Evolutionary conservation across 768 basidiomycete species (phyloP).

Genomic region (Boletus patriciae): DNA sequence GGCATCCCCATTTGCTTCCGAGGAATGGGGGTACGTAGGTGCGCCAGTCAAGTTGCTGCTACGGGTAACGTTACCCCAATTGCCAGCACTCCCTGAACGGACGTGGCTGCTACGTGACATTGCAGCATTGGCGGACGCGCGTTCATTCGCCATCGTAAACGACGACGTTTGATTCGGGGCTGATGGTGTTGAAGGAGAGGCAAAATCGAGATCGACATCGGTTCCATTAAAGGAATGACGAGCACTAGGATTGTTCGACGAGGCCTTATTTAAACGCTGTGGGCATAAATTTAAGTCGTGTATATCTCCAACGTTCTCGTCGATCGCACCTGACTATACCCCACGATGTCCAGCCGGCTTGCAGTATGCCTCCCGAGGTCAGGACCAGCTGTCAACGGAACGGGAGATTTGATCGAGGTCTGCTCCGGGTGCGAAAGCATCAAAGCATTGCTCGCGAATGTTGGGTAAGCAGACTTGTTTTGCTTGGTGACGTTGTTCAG

Average conservation of each 20-base stretch:
- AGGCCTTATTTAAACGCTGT: constrained; percentile 49
- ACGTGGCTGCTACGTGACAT: constrained; percentile 59
- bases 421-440: constrained; percentile 60
- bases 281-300: constrained; percentile 23
- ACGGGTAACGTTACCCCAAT: constrained; percentile 68
- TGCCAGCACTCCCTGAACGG: constrained; percentile 78
- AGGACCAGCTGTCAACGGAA: constrained; percentile 81
- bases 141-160: constrained; percentile 40
- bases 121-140: constrained; percentile 34
- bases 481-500: constrained; percentile 61
- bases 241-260: constrained; percentile 49
- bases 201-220: constrained; percentile 61
- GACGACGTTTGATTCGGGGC: constrained; percentile 45
- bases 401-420: constrained; percentile 64
- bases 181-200: constrained; percentile 53
- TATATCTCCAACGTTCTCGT: constrained; percentile 4
- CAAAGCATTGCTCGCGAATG: constrained; percentile 46
- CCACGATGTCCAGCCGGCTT: constrained; percentile 70
- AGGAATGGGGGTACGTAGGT: constrained; percentile 53
- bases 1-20: constrained; percentile 52
- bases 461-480: constrained; percentile 85
- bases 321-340: constrained; percentile 61
- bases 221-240: constrained; percentile 78
- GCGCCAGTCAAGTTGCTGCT: constrained; percentile 50
- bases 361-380: constrained; percentile 78